Conservation (phyloP, 2,329 filamentous ascomycete species). For the Apiospora marii region DNA sequence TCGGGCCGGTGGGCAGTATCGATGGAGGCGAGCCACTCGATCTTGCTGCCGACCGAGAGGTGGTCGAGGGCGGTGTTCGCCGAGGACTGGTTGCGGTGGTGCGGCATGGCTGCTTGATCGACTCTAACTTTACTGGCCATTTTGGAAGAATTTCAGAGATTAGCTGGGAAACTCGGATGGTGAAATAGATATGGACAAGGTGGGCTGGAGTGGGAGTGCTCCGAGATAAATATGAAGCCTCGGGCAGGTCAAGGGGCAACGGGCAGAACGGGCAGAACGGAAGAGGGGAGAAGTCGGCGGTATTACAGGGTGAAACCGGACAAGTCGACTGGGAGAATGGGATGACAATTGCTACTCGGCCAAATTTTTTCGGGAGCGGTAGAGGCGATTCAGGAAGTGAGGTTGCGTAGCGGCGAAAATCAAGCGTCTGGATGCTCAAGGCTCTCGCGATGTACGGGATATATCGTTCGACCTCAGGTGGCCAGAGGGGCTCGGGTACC, state of each 20-base stretch:
- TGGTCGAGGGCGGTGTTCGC: slow-evolving; percentile 81
- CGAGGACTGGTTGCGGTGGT: slow-evolving; percentile 43
- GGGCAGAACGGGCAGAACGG: background rate
- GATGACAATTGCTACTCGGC: slow-evolving; percentile 5
- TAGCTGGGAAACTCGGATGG: background rate
- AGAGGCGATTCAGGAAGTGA: slow-evolving; percentile 5
- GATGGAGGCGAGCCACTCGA: slow-evolving; percentile 73
- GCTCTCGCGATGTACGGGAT: slow-evolving; percentile 14
- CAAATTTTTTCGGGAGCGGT: slow-evolving; percentile 15
- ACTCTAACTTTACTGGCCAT: slow-evolving; percentile 4
- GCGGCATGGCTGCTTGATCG: slow-evolving; percentile 26
- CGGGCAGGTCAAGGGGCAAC: background rate
- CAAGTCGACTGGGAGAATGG: slow-evolving; percentile 12
- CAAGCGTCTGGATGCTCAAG: slow-evolving; percentile 9
- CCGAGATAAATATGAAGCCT: slow-evolving; percentile 7
- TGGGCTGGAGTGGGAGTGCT: background rate
- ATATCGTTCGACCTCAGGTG: slow-evolving; percentile 20
- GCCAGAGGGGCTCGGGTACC: slow-evolving; percentile 14
- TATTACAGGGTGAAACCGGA: slow-evolving; percentile 21
- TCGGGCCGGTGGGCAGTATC: slow-evolving; percentile 88
- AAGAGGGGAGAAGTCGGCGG: slow-evolving; percentile 7
- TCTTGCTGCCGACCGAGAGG: slow-evolving; percentile 77
- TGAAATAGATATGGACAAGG: background rate
- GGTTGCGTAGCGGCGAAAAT: slow-evolving; percentile 8
- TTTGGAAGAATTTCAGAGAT: slow-evolving; percentile 1